Percentiles rank a stretch among this genome's conserved stretches.
These are phyloP conservation scores for Forsythia suspensa DNA, from an alignment of 257 asterid genomes.

Conservation along the genomic window DNA sequence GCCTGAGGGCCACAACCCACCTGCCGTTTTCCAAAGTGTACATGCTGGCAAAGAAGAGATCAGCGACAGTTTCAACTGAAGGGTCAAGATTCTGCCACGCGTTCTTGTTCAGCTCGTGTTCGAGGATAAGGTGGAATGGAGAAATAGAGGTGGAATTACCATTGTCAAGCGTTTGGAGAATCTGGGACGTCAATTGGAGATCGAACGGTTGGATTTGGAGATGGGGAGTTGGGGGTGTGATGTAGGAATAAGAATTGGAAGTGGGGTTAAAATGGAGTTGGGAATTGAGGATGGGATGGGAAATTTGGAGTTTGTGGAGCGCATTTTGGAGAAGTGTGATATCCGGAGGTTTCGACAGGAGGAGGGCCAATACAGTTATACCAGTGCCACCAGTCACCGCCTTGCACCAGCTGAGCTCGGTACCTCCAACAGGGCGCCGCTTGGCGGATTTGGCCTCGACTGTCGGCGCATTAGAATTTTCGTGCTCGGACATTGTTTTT, in stretches of 20 bases:
- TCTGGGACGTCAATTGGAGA: constrained; percentile 53
- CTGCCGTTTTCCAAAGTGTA: constrained; percentile 38
- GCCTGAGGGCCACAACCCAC: constrained; percentile 58
- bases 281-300: constrained; percentile 86
- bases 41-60: constrained; percentile 61
- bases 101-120: constrained; percentile 66
- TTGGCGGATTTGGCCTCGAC: constrained; percentile 21
- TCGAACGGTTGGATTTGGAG: constrained; percentile 63
- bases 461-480: not conserved
- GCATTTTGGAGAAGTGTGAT: constrained; percentile 46
- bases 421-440: constrained; percentile 61
- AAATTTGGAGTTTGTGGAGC: constrained; percentile 57
- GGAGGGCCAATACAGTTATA: constrained; percentile 67
- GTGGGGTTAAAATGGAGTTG: constrained; percentile 47
- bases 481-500: constrained; percentile 20
- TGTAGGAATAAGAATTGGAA: constrained; percentile 53
- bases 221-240: constrained; percentile 44
- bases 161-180: constrained; percentile 37
- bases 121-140: constrained; percentile 65
- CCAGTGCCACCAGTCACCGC: constrained; percentile 95
- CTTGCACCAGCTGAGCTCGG: constrained; percentile 94
- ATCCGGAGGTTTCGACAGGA: constrained; percentile 53
- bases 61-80: constrained; percentile 27
- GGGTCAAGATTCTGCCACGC: constrained; percentile 50
- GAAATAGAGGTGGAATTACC: constrained; percentile 26